Percentiles rank a stretch among this genome's conserved stretches.
Evolutionary conservation across 768 basidiomycete species (phyloP).

Genomic region (Phlegmacium glaucopus): DNA sequence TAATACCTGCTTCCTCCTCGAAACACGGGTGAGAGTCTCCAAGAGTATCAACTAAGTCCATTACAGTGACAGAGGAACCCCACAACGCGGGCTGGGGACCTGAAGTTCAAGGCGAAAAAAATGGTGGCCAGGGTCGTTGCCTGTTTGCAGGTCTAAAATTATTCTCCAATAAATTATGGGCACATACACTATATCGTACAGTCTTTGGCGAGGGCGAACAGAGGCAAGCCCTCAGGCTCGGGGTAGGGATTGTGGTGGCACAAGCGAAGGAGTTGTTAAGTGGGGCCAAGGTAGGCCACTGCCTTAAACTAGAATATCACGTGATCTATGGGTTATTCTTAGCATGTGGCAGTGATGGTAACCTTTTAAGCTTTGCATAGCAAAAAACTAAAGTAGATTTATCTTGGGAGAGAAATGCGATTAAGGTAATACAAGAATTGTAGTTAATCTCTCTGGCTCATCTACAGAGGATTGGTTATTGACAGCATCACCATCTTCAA

Average conservation of each 20-base stretch:
- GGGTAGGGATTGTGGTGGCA: constrained; percentile 10
- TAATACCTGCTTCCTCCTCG: constrained; percentile 9
- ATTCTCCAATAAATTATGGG: constrained; percentile 7
- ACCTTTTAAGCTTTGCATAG: too few species aligned
- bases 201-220: constrained; percentile 3
- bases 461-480: constrained; percentile 15
- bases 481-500: constrained; percentile 10
- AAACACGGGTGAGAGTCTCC: constrained; percentile 8
- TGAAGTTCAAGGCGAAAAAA: constrained; percentile 7
- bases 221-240: constrained; percentile 17
- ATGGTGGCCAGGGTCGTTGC: constrained; percentile 12
- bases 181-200: constrained; percentile 20
- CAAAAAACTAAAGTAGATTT: neutral
- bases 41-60: constrained; percentile 17
- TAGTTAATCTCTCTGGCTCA: constrained; percentile 14
- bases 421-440: constrained; percentile 34
- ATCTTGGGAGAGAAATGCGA: neutral
- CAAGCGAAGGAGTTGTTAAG: constrained; percentile 2
- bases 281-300: too few species aligned
- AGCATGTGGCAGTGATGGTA: too few species aligned
- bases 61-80: constrained; percentile 16
- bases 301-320: constrained; percentile 4
- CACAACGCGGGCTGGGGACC: constrained; percentile 5
- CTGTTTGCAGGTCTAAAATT: constrained; percentile 24
- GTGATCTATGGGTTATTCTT: constrained; percentile 8